Base-by-base conservation (phyloP, 768 basidiomycete genomes). In the Rhodotorula taiwanensis region DNA sequence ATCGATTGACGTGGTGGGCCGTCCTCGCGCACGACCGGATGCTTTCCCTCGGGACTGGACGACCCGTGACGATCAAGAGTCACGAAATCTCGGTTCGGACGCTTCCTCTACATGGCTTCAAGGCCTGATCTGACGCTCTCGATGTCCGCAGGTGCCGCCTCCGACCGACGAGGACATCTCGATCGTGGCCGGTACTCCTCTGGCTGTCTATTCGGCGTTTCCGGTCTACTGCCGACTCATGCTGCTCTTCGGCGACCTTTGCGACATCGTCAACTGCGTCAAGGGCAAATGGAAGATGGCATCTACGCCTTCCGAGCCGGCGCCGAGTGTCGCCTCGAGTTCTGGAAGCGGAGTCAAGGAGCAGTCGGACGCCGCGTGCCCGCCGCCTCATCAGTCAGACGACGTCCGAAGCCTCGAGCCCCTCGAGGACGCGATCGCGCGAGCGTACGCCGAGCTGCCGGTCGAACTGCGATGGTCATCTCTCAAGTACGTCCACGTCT, bases 11-110 rank as follows among this genome's bases (percentile, higher is more conserved):
- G 4, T 72, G 72, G 61, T 73, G 70, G 71, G 60, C 70, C 0
- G 70, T 72, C 25, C 51, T 73, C 3, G 25, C 64, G 2, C 53
- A 71, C 52, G 72, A 73, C 52, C 65, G 67, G 20, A 64, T 67
- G 11, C 59, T 73, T 10, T 43, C 70, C 0, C 64, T 69, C 43
- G 71, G 70, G 0, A 66, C 58, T 2, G 72, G 72, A 5, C 64
- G 72, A 33, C 60, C 55, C 21, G 62, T 70, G 0, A 69, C 71
- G 10, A 64, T 72, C 30, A 58, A 63, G 20, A 56, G 62, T 20
- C 61, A 73, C 31, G 71, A 72, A 10, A 71, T 73, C 30, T 69
- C 71, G 16, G 70, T 70, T 39, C n/a, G 53, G 9, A 33, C 64
- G 5, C 31, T 33, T n/a, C 21, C 1, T 16, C n/a, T n/a, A n/a